phyloP scores from a whole-genome alignment of 2,329 filamentous ascomycete species.

The Dissoconium aciculare region DNA sequence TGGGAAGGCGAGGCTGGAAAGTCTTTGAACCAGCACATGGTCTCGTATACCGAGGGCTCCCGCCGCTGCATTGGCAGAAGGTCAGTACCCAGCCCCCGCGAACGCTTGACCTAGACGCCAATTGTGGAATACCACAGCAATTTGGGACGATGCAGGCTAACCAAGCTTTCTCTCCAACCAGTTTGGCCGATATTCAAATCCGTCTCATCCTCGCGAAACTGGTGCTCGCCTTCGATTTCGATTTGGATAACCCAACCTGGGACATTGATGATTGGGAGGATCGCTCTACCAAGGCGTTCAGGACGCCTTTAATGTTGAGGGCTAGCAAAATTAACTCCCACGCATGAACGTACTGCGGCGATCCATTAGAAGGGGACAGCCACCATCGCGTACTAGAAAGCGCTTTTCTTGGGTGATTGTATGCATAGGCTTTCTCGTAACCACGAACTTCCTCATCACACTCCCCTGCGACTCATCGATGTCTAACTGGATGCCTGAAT shows the following conservation, averaged over 20 bases:
- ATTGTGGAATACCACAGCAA: neutral
- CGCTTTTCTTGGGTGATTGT: too few relatives aligned
- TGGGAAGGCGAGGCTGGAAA: neutral
- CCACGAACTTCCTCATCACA: too few relatives aligned
- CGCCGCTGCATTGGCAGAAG: conserved; percentile 1
- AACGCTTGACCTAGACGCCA: neutral
- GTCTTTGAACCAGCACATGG: neutral
- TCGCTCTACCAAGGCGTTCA: neutral
- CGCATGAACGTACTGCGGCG: too few relatives aligned
- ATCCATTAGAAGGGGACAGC: too few relatives aligned
- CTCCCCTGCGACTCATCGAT: too few relatives aligned
- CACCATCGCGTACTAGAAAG: too few relatives aligned
- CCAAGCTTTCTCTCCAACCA: neutral
- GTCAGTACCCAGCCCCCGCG: neutral
- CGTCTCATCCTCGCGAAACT: neutral
- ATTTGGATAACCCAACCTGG: neutral
- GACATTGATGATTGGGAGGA: conserved; percentile 1
- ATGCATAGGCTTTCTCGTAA: too few relatives aligned
- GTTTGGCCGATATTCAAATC: neutral
- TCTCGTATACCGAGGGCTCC: neutral
- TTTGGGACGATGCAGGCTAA: neutral
- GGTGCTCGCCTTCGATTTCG: neutral
- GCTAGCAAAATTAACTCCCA: too few relatives aligned
- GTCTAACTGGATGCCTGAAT: too few relatives aligned
- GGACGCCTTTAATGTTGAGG: neutral